Conservation (phyloP, 2,329 filamentous ascomycete genomes). For the Ceratocystis eucalypticola region DNA sequence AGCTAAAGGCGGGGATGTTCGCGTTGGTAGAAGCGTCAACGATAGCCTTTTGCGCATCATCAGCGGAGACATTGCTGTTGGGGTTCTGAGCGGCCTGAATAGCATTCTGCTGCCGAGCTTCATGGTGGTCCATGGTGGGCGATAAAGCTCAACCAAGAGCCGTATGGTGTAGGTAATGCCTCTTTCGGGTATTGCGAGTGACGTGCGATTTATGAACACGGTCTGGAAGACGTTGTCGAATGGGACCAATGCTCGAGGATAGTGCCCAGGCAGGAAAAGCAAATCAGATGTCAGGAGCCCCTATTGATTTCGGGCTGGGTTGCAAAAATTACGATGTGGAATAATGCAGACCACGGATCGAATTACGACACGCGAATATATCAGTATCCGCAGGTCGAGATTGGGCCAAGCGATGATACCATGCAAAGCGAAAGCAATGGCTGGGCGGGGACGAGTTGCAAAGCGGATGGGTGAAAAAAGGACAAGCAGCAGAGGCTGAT, state of each 20-base stretch:
- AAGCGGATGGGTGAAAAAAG: constrained; percentile 12
- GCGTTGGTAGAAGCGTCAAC: constrained; percentile 66
- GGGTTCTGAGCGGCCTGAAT: constrained; percentile 65
- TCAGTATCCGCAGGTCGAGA: not conserved
- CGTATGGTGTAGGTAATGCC: constrained; percentile 16
- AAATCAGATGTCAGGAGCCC: not conserved
- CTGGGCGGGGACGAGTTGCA: not conserved
- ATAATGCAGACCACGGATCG: not conserved
- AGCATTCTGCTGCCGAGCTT: constrained; percentile 71
- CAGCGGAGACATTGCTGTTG: constrained; percentile 50
- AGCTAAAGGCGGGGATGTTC: constrained; percentile 68
- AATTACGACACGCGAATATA: not conserved
- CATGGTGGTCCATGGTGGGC: constrained; percentile 29
- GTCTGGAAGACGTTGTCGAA: not conserved
- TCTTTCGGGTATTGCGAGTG: not conserved
- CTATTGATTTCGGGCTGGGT: not conserved
- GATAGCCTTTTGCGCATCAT: constrained; percentile 59
- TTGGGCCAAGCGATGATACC: not conserved
- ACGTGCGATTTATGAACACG: not conserved
- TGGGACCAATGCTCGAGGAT: not conserved
- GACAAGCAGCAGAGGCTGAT: constrained; percentile 14
- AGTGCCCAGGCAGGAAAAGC: not conserved
- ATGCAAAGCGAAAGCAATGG: not conserved
- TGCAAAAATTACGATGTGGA: not conserved
- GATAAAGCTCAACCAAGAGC: constrained; percentile 12